Percentiles rank a stretch among this genome's conserved stretches.
Evolutionary conservation across 805 yeast genomes (phyloP).

Genomic region (Wickerhamiella brachini): DNA sequence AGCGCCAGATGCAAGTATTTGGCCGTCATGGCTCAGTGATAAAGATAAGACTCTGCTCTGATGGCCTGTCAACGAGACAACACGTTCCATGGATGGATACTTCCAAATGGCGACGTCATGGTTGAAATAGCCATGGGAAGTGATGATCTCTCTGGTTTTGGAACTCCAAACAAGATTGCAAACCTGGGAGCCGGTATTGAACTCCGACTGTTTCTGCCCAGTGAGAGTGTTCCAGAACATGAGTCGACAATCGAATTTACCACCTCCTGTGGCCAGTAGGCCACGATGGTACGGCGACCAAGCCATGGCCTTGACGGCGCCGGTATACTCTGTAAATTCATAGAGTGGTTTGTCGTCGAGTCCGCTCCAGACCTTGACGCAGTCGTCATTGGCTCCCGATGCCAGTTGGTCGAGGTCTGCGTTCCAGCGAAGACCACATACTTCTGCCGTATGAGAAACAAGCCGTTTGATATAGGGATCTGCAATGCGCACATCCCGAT

Average conservation of each 20-base stretch:
- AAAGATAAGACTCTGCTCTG: slow-evolving; percentile 82
- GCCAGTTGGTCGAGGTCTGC: slow-evolving; percentile 82
- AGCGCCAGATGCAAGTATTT: slow-evolving; percentile 93
- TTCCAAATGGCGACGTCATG: slow-evolving; percentile 92
- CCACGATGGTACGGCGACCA: slow-evolving; percentile 98
- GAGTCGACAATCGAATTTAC: slow-evolving; percentile 82
- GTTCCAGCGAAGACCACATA: slow-evolving; percentile 94
- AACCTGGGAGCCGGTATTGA: slow-evolving; percentile 94
- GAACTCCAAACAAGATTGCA: slow-evolving; percentile 90
- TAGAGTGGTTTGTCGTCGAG: slow-evolving; percentile 50
- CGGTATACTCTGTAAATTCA: slow-evolving; percentile 69
- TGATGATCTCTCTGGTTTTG: slow-evolving; percentile 81
- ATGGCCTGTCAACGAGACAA: slow-evolving; percentile 89
- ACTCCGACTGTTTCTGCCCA: slow-evolving; percentile 58
- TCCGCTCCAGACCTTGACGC: slow-evolving; percentile 79
- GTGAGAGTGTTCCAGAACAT: slow-evolving; percentile 86
- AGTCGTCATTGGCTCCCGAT: slow-evolving; percentile 91
- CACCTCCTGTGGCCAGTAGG: slow-evolving; percentile 88
- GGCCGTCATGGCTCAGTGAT: slow-evolving; percentile 89
- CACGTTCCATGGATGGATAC: slow-evolving; percentile 81
- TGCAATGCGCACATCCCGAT: slow-evolving; percentile 81
- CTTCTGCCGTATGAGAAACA: slow-evolving; percentile 77
- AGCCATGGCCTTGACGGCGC: slow-evolving; percentile 92
- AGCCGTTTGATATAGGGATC: slow-evolving; percentile 65
- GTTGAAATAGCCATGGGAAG: slow-evolving; percentile 87